These are phyloP conservation scores for Erodium moschatum DNA, from an alignment of 441 rosid genomes.

Conservation along the genomic window DNA sequence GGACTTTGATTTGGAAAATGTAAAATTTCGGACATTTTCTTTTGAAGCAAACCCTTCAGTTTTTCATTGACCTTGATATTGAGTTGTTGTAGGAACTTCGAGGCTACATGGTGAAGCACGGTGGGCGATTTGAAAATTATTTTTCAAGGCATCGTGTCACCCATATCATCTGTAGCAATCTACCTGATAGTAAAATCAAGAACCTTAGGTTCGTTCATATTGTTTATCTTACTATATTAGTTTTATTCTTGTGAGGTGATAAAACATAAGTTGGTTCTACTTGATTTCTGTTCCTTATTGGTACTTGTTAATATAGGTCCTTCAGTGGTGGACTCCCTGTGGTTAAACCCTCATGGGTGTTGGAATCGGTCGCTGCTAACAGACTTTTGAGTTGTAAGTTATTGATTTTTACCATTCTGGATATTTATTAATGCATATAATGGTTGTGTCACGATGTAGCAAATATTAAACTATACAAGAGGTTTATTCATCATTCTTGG, in stretches of 20 bases:
- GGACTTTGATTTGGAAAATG: too few species aligned
- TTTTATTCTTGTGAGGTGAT: conserved; percentile 12
- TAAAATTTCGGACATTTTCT: too few species aligned
- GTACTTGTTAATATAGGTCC: conserved; percentile 37
- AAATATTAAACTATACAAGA: too few species aligned
- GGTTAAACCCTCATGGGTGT: conserved; percentile 80
- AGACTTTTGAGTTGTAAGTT: conserved; percentile 77
- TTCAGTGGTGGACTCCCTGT: conserved; percentile 89
- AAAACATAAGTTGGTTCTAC: not conserved
- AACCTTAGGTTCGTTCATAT: conserved; percentile 49
- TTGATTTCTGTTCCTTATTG: conserved; percentile 1
- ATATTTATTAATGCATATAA: too few species aligned
- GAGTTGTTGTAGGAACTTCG: conserved; percentile 50
- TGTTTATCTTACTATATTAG: conserved; percentile 1
- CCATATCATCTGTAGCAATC: conserved; percentile 85
- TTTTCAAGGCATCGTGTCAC: conserved; percentile 72
- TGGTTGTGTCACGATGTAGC: too few species aligned
- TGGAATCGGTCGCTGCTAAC: conserved; percentile 68
- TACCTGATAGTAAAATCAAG: conserved; percentile 75
- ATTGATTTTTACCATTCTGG: too few species aligned
- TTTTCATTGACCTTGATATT: not conserved
- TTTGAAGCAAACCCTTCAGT: too few species aligned
- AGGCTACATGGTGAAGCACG: conserved; percentile 54
- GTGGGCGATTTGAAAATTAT: conserved; percentile 74
- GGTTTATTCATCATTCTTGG: not conserved